Percentiles rank a stretch among this genome's conserved stretches.
These are phyloP conservation scores for Elsinoe australis DNA, from an alignment of 2,329 filamentous ascomycete genomes.

Conservation along the genomic window DNA sequence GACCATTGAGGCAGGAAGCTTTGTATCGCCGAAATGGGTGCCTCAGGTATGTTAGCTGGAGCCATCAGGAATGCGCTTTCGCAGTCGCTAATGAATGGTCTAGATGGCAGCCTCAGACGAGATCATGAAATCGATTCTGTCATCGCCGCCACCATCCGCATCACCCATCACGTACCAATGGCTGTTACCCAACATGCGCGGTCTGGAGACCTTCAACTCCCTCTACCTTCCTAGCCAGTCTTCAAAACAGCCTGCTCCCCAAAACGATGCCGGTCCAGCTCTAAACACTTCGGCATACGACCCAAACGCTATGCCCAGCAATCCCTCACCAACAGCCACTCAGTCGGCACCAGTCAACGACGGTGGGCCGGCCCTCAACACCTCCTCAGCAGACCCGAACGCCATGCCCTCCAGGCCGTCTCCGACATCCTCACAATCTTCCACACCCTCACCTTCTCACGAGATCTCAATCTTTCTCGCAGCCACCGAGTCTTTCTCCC, in stretches of 20 bases:
- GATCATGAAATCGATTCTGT: conserved; percentile 62
- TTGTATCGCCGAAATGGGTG: conserved; percentile 77
- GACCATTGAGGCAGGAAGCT: conserved; percentile 73
- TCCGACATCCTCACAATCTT: conserved; percentile 45
- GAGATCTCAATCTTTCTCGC: conserved; percentile 76
- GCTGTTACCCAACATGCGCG: conserved; percentile 69
- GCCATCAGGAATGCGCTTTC: not conserved
- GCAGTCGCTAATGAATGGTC: not conserved
- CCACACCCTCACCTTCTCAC: conserved; percentile 45
- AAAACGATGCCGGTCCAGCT: too few species aligned
- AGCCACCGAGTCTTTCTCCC: conserved; percentile 72
- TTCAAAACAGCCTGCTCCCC: too few species aligned
- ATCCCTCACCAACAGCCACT: conserved; percentile 45
- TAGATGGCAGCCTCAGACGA: conserved; percentile 73
- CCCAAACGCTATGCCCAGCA: too few species aligned
- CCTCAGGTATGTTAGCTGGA: conserved; percentile 66
- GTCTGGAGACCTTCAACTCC: conserved; percentile 55
- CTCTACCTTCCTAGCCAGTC: conserved; percentile 41
- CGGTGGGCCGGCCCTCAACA: conserved; percentile 35
- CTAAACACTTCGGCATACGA: too few species aligned
- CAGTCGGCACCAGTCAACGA: conserved; percentile 33
- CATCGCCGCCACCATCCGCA: conserved; percentile 47
- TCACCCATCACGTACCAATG: conserved; percentile 65
- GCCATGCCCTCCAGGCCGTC: conserved; percentile 34
- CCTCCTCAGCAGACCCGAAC: conserved; percentile 38